Evolutionary conservation across 2,329 filamentous ascomycete genomes (phyloP).

Genomic region (Mycosphaerella sp.): DNA sequence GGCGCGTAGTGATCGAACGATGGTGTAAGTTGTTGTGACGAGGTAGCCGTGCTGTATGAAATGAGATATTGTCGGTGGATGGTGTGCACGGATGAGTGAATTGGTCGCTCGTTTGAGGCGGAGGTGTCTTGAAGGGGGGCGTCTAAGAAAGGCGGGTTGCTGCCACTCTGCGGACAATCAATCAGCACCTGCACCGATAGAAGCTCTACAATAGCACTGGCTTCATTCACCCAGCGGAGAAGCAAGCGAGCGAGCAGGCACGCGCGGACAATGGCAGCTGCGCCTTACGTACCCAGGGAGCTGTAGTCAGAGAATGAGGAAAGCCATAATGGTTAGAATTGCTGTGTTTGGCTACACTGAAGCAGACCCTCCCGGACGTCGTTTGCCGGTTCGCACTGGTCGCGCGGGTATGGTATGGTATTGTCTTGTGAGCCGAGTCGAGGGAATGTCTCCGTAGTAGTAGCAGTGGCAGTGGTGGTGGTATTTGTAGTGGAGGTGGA

Average conservation of each 20-base stretch:
- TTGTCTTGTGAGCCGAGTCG: not conserved
- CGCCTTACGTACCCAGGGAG: conserved; percentile 4
- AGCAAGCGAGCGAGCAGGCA: not conserved
- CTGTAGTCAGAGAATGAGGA: conserved; percentile 13
- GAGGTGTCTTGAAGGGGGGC: not conserved
- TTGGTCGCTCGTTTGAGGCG: not conserved
- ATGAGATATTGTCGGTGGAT: not conserved
- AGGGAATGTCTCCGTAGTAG: not conserved
- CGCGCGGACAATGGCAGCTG: not conserved
- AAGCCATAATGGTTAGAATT: conserved; percentile 16
- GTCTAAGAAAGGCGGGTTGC: not conserved
- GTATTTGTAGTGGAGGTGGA: too few species aligned
- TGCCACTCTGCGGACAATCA: conserved; percentile 1
- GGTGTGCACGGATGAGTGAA: not conserved
- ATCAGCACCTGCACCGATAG: not conserved
- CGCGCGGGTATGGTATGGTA: not conserved
- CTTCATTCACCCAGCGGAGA: not conserved
- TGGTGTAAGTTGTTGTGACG: not conserved
- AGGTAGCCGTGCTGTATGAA: not conserved
- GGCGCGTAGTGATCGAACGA: not conserved
- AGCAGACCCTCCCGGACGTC: not conserved
- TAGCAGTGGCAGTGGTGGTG: too few species aligned
- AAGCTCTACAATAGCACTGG: not conserved
- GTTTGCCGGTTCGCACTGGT: not conserved
- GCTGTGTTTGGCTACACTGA: conserved; percentile 16